Percentiles rank a stretch among this genome's conserved stretches.
phyloP scores from a whole-genome alignment of 225 moss, liverwort and hornwort genomes.

The Pseudisothecium myosuroides region DNA sequence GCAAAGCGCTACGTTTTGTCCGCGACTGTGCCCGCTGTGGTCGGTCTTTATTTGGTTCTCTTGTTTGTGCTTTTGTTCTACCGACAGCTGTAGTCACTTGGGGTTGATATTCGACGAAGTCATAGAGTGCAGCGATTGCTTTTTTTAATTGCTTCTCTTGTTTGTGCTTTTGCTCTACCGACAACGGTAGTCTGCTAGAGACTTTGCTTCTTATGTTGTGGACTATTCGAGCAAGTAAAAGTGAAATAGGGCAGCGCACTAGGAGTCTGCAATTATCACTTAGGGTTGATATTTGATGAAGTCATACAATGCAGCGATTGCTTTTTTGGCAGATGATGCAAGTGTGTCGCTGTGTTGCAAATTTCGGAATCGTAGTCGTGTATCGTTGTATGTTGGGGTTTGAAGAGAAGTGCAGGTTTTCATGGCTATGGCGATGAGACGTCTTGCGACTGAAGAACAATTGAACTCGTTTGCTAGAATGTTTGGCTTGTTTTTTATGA shows the following conservation, averaged over 20 bases:
- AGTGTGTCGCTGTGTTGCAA: background rate
- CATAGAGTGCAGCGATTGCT: no score
- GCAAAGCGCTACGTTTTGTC: no score
- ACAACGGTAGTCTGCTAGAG: background rate
- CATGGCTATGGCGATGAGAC: background rate
- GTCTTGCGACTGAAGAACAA: background rate
- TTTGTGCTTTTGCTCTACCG: background rate
- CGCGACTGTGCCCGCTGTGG: background rate
- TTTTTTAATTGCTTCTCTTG: background rate
- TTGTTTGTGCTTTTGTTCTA: background rate
- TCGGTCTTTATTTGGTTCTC: background rate
- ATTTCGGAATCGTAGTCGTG: background rate
- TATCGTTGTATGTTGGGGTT: background rate
- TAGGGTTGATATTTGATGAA: background rate
- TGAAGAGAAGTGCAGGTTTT: background rate
- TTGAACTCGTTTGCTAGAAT: background rate
- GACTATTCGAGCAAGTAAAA: background rate
- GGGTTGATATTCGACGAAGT: no score
- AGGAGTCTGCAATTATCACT: background rate
- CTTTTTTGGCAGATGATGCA: background rate
- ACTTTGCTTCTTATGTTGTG: background rate
- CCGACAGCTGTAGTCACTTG: background rate
- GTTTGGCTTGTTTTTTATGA: background rate
- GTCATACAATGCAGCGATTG: background rate
- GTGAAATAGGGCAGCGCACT: no score